Percentiles rank a stretch among this genome's conserved stretches.
These are phyloP conservation scores for Talaromyces albobiverticillius DNA, from an alignment of 2,329 filamentous ascomycete species.

Conservation along the genomic window DNA sequence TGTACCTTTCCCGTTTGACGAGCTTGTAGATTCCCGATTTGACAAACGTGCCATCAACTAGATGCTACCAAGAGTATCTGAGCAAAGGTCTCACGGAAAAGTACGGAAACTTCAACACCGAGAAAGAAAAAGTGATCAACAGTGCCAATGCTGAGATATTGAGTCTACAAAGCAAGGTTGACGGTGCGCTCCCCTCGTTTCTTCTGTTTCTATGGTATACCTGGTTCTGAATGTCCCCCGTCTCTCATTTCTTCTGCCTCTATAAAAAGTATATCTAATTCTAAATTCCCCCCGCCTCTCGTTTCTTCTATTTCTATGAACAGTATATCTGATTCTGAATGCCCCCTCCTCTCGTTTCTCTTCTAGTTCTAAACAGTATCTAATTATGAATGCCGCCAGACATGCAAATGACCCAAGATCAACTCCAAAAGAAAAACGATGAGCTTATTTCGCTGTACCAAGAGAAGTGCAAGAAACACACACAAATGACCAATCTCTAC, in stretches of 20 bases:
- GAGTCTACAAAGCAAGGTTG: slow-evolving; percentile 62
- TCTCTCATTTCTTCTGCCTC: too few species aligned
- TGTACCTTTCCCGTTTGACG: slow-evolving; percentile 50
- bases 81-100: slow-evolving; percentile 71
- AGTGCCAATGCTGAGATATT: slow-evolving; percentile 73
- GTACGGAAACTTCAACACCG: slow-evolving; percentile 60
- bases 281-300: too few species aligned
- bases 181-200: slow-evolving; percentile 48
- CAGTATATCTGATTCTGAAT: not conserved
- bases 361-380: too few species aligned
- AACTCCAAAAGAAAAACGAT: slow-evolving; percentile 67
- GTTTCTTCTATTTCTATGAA: too few species aligned
- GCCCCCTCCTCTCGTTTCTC: too few species aligned
- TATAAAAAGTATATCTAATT: too few species aligned
- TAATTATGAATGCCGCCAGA: too few species aligned
- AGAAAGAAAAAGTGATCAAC: slow-evolving; percentile 70
- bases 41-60: slow-evolving; percentile 29
- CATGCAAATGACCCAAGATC: slow-evolving; percentile 61
- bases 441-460: slow-evolving; percentile 65
- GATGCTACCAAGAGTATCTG: slow-evolving; percentile 73
- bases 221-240: too few species aligned
- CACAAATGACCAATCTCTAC: slow-evolving; percentile 64
- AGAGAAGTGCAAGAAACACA: slow-evolving; percentile 68
- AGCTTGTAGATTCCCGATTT: not conserved
- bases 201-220: not conserved